Base-by-base conservation (phyloP, 2,329 filamentous ascomycete species). In the Verticillium albo-atrum region DNA sequence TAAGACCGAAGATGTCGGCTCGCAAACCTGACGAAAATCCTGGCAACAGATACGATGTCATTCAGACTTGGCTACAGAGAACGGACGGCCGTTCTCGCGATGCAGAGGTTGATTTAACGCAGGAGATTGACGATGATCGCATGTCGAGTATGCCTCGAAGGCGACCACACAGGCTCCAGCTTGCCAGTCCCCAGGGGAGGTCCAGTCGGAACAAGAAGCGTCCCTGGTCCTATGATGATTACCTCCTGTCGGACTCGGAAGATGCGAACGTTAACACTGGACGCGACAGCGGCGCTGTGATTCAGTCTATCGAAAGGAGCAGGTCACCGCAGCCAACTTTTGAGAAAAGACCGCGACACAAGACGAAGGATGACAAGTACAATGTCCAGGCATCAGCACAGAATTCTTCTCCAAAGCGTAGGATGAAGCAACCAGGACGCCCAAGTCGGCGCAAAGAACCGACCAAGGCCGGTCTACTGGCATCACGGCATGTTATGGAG, bases 361-460 rank as follows among this genome's bases (percentile, higher is more conserved):
- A 82, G 69, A 87, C 83, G 17, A 79, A 77, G 56, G 72, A 77
- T 26, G 79, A 84, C 65, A 81, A 78, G 34, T 88, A 89, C 66
- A 78, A 85, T 28, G 75, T 75, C 59, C 72, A 66, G 62, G 70
- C 67, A 66, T 68, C 62, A 54, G 58, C 59, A 54, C 32, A 54
- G 14, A 54, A 27, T 26, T 37, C 9, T 12, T 7, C 20, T 14
- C 20, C 7, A 12, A 50, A 25, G 4, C n/a, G 42, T 20, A 50
- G 1, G 55, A 62, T 37, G 67, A 60, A 69, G 28, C 66, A 62
- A 53, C 27, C 64, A 47, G 66, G 54, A 56, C 57, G 58, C 27
- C 66, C 61, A 53, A 67, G 63, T 32, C 56, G 63, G 26, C 67
- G 61, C 27, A 66, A 66, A 34, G 73, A 69, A 34, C 69, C 47